phyloP scores from a whole-genome alignment of 805 yeast species.

The Metschnikowia noctiluminum region DNA sequence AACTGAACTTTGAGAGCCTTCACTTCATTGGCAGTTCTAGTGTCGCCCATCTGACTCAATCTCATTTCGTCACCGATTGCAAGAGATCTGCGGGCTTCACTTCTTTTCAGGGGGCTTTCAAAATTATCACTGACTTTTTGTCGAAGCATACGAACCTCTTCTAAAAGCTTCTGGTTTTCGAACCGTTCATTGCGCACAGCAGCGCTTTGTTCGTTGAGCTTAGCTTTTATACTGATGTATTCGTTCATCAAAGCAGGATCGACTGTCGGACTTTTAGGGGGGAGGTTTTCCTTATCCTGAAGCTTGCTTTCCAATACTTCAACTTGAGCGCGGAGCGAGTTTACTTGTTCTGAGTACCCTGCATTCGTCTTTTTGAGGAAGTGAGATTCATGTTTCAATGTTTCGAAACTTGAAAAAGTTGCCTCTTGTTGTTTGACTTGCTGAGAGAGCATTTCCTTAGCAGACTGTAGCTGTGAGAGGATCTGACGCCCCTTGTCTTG shows the following conservation, averaged over 20 bases:
- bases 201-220: slow-evolving; percentile 51
- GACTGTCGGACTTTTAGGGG: slow-evolving; percentile 21
- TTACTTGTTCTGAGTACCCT: slow-evolving; percentile 28
- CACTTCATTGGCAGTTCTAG: slow-evolving; percentile 35
- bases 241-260: slow-evolving; percentile 39
- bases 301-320: slow-evolving; percentile 20
- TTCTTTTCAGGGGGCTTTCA: slow-evolving; percentile 19
- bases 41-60: slow-evolving; percentile 14
- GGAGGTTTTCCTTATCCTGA: slow-evolving; percentile 37
- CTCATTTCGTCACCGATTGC: slow-evolving; percentile 32
- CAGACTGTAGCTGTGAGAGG: neutral
- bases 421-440: slow-evolving; percentile 9
- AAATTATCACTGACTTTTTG: slow-evolving; percentile 27
- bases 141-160: slow-evolving; percentile 59
- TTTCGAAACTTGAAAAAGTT: slow-evolving; percentile 10
- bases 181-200: slow-evolving; percentile 45
- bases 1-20: slow-evolving; percentile 46
- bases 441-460: slow-evolving; percentile 6
- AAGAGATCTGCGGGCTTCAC: slow-evolving; percentile 27
- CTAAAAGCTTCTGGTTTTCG: slow-evolving; percentile 44
- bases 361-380: slow-evolving; percentile 20
- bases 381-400: slow-evolving; percentile 24
- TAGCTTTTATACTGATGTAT: slow-evolving; percentile 46
- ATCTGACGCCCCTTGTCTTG: neutral
- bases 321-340: slow-evolving; percentile 23